Conservation (phyloP, 306 rosid species). For the Vigna radiata region DNA sequence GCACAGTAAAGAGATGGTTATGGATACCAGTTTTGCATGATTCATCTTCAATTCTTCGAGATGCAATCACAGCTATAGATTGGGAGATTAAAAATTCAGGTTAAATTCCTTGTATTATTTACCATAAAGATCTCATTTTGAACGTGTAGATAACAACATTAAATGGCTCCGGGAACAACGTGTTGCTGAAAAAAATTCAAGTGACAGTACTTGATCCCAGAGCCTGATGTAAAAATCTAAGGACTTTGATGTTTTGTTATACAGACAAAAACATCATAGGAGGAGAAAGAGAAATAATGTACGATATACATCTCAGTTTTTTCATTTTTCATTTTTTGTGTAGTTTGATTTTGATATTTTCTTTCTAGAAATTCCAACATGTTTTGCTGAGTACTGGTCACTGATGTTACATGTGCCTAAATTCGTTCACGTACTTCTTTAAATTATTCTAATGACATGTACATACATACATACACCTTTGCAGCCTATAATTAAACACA, state of each 20-base stretch:
- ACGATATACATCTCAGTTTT: constrained; percentile 1
- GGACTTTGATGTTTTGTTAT: background rate
- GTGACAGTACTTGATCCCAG: background rate
- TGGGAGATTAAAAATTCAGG: constrained; percentile 1
- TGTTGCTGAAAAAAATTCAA: background rate
- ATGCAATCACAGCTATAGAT: constrained; percentile 1
- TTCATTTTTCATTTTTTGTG: background rate
- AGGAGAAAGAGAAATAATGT: constrained; percentile 27
- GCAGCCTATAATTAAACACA: background rate
- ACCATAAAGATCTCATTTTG: background rate
- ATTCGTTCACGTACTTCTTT: constrained; percentile 9
- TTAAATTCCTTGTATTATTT: constrained; percentile 6
- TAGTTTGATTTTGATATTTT: constrained; percentile 23
- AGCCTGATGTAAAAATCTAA: constrained; percentile 4
- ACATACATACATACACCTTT: background rate
- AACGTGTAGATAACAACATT: background rate
- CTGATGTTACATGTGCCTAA: constrained; percentile 25
- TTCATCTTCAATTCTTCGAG: constrained; percentile 15
- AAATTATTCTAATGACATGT: background rate
- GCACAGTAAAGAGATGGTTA: constrained; percentile 4
- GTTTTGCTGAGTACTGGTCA: background rate
- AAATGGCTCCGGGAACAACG: background rate
- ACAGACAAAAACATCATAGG: background rate
- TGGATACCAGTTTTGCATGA: background rate
- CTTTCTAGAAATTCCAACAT: background rate